Conservation (phyloP, 805 yeast species). For the Metschnikowia gruessii region DNA sequence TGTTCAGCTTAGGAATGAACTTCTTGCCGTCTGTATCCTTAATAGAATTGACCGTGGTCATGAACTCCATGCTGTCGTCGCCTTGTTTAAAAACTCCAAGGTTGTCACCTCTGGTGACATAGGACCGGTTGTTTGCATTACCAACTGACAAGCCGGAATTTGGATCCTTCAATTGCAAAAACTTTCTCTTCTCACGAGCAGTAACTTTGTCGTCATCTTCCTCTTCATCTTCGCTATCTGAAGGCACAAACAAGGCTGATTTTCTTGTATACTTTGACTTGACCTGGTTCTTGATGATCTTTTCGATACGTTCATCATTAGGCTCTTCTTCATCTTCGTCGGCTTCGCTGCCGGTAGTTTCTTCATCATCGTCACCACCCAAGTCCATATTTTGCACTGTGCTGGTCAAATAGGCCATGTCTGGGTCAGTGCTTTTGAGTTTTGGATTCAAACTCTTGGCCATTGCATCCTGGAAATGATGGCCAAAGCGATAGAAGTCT, state of each 20-base stretch:
- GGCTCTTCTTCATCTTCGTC: slow-evolving; percentile 12
- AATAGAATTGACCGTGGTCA: slow-evolving; percentile 65
- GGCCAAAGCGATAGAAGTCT: slow-evolving; percentile 42
- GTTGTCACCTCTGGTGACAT: slow-evolving; percentile 73
- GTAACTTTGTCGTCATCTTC: slow-evolving; percentile 35
- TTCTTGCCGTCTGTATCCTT: slow-evolving; percentile 47
- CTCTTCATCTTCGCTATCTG: slow-evolving; percentile 29
- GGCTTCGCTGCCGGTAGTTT: slow-evolving; percentile 29
- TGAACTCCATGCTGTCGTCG: slow-evolving; percentile 51
- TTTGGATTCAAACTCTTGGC: slow-evolving; percentile 5
- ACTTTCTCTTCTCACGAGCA: slow-evolving; percentile 19
- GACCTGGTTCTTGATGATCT: slow-evolving; percentile 6
- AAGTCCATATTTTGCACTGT: slow-evolving; percentile 38
- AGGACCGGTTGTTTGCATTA: slow-evolving; percentile 65
- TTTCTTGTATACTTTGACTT: slow-evolving; percentile 1
- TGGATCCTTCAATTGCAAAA: slow-evolving; percentile 26
- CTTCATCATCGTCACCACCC: slow-evolving; percentile 49
- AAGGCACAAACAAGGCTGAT: slow-evolving; percentile 8
- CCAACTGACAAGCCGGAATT: slow-evolving; percentile 74
- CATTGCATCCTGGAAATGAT: slow-evolving; percentile 8
- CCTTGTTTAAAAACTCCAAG: slow-evolving; percentile 66
- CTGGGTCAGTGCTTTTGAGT: slow-evolving; percentile 2
- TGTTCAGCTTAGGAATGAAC: slow-evolving; percentile 57
- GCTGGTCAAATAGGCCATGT: slow-evolving; percentile 8
- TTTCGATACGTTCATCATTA: slow-evolving; percentile 24